Conservation (phyloP, 305 asterid species). For the Solanum hybrid region DNA sequence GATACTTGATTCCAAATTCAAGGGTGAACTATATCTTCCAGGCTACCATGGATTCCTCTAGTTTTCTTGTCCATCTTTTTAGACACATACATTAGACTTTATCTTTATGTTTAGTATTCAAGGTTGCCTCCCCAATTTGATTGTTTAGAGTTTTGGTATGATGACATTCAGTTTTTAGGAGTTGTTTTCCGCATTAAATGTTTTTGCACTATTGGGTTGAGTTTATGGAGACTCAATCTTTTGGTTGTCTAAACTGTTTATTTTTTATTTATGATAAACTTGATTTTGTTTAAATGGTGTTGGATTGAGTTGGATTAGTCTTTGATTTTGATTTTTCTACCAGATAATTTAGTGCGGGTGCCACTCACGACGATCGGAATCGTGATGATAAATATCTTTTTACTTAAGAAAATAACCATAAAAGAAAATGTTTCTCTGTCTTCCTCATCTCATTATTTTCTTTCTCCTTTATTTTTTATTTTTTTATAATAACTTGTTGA, state of each 20-base stretch:
- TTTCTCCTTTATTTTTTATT: no score
- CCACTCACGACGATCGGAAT: accelerated
- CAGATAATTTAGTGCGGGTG: no score
- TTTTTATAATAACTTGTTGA: not conserved
- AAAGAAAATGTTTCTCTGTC: no score
- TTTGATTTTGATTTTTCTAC: no score
- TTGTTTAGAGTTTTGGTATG: not conserved
- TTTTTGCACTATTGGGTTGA: not conserved
- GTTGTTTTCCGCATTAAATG: not conserved
- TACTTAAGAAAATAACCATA: no score
- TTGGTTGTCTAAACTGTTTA: not conserved
- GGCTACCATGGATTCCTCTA: not conserved
- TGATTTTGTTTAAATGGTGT: not conserved
- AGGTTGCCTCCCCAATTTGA: not conserved
- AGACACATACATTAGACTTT: not conserved
- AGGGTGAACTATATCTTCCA: not conserved
- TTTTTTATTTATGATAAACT: not conserved
- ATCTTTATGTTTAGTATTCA: not conserved
- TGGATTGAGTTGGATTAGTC: not conserved
- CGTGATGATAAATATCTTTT: no score
- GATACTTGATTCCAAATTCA: not conserved
- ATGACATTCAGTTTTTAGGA: no score
- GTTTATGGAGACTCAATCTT: not conserved
- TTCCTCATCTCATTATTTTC: no score
- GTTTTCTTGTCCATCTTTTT: not conserved